phyloP scores from a whole-genome alignment of 2,329 filamentous ascomycete genomes.

The Penicillium sp. region DNA sequence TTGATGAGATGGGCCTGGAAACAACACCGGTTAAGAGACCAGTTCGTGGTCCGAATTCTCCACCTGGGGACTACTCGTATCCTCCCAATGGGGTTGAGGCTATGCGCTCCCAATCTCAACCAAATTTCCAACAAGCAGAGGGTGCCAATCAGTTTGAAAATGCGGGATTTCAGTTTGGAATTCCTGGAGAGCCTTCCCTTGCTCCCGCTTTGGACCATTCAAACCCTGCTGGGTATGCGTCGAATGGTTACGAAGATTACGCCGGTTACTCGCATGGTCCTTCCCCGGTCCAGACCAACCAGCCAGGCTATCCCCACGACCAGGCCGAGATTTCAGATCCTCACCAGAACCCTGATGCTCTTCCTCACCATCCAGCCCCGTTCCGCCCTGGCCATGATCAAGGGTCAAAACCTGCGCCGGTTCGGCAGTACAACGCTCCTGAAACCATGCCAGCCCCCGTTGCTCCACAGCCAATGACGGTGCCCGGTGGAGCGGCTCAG shows the following conservation, averaged over 20 bases:
- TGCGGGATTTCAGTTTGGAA: slow-evolving; percentile 70
- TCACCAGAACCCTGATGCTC: slow-evolving; percentile 54
- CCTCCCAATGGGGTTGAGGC: slow-evolving; percentile 29
- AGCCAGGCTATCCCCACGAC: slow-evolving; percentile 22
- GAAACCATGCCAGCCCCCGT: slow-evolving; percentile 35
- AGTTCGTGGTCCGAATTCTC: slow-evolving; percentile 20
- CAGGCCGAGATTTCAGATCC: slow-evolving; percentile 22
- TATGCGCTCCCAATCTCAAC: slow-evolving; percentile 47
- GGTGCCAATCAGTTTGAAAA: slow-evolving; percentile 40
- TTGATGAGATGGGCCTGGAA: slow-evolving; percentile 40
- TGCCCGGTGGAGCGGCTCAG: slow-evolving; percentile 14
- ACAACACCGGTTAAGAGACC: slow-evolving; percentile 30
- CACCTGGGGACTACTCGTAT: slow-evolving; percentile 37
- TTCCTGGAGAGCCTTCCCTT: slow-evolving; percentile 48
- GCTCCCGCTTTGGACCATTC: slow-evolving; percentile 15
- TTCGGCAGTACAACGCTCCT: slow-evolving; percentile 53
- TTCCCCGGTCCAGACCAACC: slow-evolving; percentile 23
- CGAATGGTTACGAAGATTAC: slow-evolving; percentile 16
- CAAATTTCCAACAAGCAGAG: slow-evolving; percentile 41
- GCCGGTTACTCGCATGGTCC: slow-evolving; percentile 26
- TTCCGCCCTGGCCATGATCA: slow-evolving; percentile 54
- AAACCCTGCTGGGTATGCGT: slow-evolving; percentile 20
- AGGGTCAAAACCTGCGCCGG: slow-evolving; percentile 50
- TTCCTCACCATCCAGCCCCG: slow-evolving; percentile 57
- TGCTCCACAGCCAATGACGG: slow-evolving; percentile 16